Conservation (phyloP, 2,329 filamentous ascomycete species). For the Fusarium brevicatenulatum region DNA sequence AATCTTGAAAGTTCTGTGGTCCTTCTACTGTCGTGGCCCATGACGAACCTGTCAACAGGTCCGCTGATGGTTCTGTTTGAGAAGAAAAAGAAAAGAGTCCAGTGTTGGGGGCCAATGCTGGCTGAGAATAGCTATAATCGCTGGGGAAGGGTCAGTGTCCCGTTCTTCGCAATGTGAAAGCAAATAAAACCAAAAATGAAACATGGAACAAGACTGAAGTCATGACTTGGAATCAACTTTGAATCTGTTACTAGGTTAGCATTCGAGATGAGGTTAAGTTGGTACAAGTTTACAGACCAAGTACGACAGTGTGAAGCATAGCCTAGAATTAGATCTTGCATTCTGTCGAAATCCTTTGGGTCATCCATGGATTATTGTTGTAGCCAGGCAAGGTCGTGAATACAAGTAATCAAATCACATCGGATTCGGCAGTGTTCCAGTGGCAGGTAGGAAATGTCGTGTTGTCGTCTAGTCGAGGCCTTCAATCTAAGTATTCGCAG, state of each 20-base stretch:
- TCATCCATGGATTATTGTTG: conserved; percentile 7
- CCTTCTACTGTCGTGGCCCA: conserved; percentile 68
- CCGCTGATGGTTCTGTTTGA: conserved; percentile 68
- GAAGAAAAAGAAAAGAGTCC: conserved; percentile 68
- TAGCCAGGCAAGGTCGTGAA: conserved; percentile 12
- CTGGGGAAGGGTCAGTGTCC: conserved; percentile 66
- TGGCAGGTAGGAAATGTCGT: neutral
- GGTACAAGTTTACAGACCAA: conserved; percentile 44
- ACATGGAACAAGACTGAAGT: conserved; percentile 35
- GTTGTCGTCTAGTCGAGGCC: neutral
- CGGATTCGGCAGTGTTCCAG: conserved; percentile 24
- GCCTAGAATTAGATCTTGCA: conserved; percentile 29
- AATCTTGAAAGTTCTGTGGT: conserved; percentile 68
- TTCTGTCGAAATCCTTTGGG: conserved; percentile 29
- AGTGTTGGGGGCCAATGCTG: conserved; percentile 60
- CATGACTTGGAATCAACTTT: conserved; percentile 65
- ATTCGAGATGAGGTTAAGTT: conserved; percentile 15
- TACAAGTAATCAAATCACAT: conserved; percentile 26
- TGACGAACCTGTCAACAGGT: conserved; percentile 64
- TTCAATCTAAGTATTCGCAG: conserved; percentile 24
- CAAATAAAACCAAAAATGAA: conserved; percentile 46
- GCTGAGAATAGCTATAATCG: conserved; percentile 66
- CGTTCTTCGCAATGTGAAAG: conserved; percentile 57
- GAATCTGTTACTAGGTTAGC: conserved; percentile 56
- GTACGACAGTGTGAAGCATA: conserved; percentile 26